Base-by-base conservation (phyloP, 345 rosid species). In the Citrus unshiu region DNA sequence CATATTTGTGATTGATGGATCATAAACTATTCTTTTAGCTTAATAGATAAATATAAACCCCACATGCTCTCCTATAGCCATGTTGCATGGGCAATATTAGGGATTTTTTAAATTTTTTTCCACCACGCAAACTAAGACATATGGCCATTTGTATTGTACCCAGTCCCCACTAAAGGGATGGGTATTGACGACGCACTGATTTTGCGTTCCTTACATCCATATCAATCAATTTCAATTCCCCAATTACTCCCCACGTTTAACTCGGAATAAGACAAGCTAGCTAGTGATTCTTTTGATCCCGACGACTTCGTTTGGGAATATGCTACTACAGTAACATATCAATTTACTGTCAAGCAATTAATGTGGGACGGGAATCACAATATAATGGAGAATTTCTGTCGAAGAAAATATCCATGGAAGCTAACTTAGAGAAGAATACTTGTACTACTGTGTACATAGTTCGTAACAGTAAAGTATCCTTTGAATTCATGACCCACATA, bases 81-180 rank as follows among this genome's bases (percentile, higher is more conserved):
- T 39, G 77, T 40, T 43, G 62, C 77, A 60, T 72, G 82, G 77
- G 63, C 74, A 46, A 46, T 13, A 59, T 12, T 16, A 25, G 73
- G 61, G 71, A 46, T 51, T 76, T 7, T 18, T 35, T 76, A 65
- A 14, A 75, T 74, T 43, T 76, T 54, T 76, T 34, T 73, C 57
- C 63, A 73, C 83, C 78, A 68, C 75, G 43, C 72, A 72, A 57
- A 39, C 58, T 54, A 54, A 18, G 58, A 54, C 22, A 57, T 69
- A 69, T 37, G 29, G 1, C 25, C 69, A 40, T 13, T 46, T 13
- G 18, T 13, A 46, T 46, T 46, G 51, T 46, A 4, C 5, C 58
- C 24, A 24, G 69, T 73, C 68, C 77, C 77, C 70, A 32, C 74
- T 6, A 46, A 30, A 34, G 65, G 75, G 74, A 60, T 81, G 84